A percentile compares a stretch with the other conserved stretches of the same genome.
Evolutionary conservation across 371 early-diverging fungal genomes (phyloP).

Genomic region (Haplosporangium sp.): DNA sequence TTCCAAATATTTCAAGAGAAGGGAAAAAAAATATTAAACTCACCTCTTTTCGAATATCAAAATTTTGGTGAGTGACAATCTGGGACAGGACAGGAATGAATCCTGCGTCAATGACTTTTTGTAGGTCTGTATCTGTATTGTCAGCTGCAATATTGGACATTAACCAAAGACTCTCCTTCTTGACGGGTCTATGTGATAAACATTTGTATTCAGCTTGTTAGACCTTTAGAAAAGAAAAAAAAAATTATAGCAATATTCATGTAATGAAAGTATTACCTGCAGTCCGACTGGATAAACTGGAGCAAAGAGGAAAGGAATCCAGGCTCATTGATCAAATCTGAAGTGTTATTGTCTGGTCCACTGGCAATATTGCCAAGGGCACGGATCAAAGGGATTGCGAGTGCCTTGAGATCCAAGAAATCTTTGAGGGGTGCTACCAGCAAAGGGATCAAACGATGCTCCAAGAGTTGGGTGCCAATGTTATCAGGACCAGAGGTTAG

Average conservation of each 20-base stretch:
- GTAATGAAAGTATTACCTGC: slow-evolving; percentile 55
- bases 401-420: slow-evolving; percentile 57
- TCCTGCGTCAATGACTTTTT: slow-evolving; percentile 64
- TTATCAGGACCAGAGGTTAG: slow-evolving; percentile 72
- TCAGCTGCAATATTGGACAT: slow-evolving; percentile 79
- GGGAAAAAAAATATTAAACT: neutral
- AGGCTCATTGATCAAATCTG: slow-evolving; percentile 59
- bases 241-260: neutral
- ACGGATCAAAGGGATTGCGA: slow-evolving; percentile 71
- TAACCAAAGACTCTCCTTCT: slow-evolving; percentile 82
- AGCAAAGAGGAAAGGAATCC: slow-evolving; percentile 66
- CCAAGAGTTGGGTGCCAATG: slow-evolving; percentile 61
- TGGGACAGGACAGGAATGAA: slow-evolving; percentile 65
- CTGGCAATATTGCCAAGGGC: slow-evolving; percentile 78
- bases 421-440: slow-evolving; percentile 50
- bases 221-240: no score
- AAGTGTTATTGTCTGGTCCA: slow-evolving; percentile 71
- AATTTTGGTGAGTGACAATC: slow-evolving; percentile 65
- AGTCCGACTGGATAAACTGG: slow-evolving; percentile 63
- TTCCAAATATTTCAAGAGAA: neutral
- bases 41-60: slow-evolving; percentile 77
- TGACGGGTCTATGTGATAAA: slow-evolving; percentile 62
- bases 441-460: slow-evolving; percentile 58
- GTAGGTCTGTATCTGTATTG: slow-evolving; percentile 58
- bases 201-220: neutral